These are phyloP conservation scores for Blastobotrys peoriensis DNA, from an alignment of 805 yeast genomes.

Conservation along the genomic window DNA sequence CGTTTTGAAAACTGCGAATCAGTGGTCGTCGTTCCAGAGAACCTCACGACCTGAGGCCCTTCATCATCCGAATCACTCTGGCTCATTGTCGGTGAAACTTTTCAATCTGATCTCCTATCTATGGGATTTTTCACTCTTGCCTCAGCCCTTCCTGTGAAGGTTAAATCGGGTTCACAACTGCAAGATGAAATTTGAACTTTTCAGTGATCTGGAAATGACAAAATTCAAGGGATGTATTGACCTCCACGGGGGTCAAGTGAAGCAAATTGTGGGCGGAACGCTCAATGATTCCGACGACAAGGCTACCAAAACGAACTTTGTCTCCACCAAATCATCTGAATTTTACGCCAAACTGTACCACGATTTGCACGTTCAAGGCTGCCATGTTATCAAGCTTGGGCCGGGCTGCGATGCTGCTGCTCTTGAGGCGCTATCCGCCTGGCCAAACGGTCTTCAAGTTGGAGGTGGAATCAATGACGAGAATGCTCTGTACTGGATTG, in stretches of 20 bases:
- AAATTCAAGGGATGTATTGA: constrained; percentile 91
- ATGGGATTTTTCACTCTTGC: not conserved
- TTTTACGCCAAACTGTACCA: constrained; percentile 70
- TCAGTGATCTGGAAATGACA: too few species aligned
- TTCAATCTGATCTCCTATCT: not conserved
- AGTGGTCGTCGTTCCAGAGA: constrained; percentile 24
- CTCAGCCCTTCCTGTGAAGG: not conserved
- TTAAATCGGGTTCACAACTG: constrained; percentile 1
- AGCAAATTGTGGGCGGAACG: constrained; percentile 95
- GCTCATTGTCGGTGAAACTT: not conserved
- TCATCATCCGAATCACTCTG: constrained; percentile 10
- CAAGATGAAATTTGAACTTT: too few species aligned
- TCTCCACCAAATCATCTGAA: constrained; percentile 65
- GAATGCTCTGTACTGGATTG: constrained; percentile 77
- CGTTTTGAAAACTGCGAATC: constrained; percentile 15
- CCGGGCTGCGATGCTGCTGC: constrained; percentile 82
- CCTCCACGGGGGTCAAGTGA: constrained; percentile 89
- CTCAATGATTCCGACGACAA: constrained; percentile 42
- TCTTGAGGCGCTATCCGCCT: constrained; percentile 57
- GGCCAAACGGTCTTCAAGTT: constrained; percentile 73
- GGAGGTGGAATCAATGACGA: constrained; percentile 85
- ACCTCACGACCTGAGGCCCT: constrained; percentile 30
- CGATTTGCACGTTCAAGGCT: constrained; percentile 54
- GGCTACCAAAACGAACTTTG: constrained; percentile 62
- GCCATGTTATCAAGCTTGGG: constrained; percentile 93